Evolutionary conservation across 768 basidiomycete genomes (phyloP), one percentile per base, ranked within the genome.

Genomic region (Lactarius sanguifluus): DNA sequence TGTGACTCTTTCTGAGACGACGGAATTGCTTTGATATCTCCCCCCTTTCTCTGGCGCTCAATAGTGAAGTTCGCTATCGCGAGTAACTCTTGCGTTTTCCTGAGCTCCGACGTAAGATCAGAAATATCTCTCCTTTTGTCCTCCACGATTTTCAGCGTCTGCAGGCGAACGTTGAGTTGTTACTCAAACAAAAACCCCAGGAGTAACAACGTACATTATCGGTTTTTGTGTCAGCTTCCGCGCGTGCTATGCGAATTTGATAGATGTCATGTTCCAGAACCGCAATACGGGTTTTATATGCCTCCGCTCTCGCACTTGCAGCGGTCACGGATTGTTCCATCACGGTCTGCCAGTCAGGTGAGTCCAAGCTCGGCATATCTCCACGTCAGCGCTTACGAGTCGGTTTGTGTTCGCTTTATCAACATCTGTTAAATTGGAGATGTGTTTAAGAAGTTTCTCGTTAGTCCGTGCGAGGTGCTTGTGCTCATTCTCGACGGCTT

Each of bases 401-500:
- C 90, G 89, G 8, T 72, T 72, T 2, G 73, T 75, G 6, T 92
- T 77, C 52, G 80, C 81, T 68, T 86, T 86, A 72, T 94, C 89
- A 0, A 83, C 76, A 62, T 89, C 88, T 13, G 80, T 77, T 4
- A 89, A 77, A 41, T 83, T 82, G 65, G 94, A 93, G 15, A 95
- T 79, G 7, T 84, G 82, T 65, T 83, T 84, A 32, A 80, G 77
- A 70, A 89, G 86, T 62, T 86, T 85, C 70, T 88, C 86, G 18
- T 83, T 75, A 36, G 79, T 81, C 58, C 87, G 82, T 20, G 79
- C 73, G 40, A 87, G 76, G 38, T 80, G 84, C 76, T 92, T 92
- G 56, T 87, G 83, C 74, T 94, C 92, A 1, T 79, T 80, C 38
- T 94, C 92, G 3, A 88, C 77, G 20, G 91, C 87, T 66, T 97